Evolutionary conservation across 2,329 filamentous ascomycete species (phyloP).

Genomic region (Helotiales sp.): DNA sequence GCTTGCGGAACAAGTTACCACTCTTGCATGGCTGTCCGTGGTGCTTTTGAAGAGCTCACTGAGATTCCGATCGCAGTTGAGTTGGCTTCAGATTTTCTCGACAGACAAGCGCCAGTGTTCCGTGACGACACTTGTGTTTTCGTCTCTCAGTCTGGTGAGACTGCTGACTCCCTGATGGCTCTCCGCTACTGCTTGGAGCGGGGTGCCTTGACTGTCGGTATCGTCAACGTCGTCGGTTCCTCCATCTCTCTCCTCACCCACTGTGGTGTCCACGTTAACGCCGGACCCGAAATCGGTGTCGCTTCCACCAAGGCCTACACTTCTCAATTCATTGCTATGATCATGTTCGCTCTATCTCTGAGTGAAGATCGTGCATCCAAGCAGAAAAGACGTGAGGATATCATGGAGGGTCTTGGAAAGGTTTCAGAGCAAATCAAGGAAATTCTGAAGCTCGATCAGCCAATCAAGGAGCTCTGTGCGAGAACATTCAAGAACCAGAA

Average conservation of each 20-base stretch:
- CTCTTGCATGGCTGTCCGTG: slow-evolving; percentile 99
- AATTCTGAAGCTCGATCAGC: slow-evolving; percentile 87
- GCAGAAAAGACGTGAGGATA: slow-evolving; percentile 87
- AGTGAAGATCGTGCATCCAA: slow-evolving; percentile 97
- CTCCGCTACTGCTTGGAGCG: slow-evolving; percentile 98
- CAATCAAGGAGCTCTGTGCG: slow-evolving; percentile 92
- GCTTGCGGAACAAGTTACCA: slow-evolving; percentile 98
- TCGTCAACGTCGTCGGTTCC: slow-evolving; percentile 98
- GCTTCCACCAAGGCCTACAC: slow-evolving; percentile 99
- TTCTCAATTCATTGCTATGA: slow-evolving; percentile 98
- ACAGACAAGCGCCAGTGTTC: slow-evolving; percentile 96
- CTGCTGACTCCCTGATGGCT: slow-evolving; percentile 95
- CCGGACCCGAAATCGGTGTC: slow-evolving; percentile 97
- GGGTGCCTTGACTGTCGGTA: slow-evolving; percentile 94
- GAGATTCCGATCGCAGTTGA: slow-evolving; percentile 98
- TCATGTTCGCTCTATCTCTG: slow-evolving; percentile 97
- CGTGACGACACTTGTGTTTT: slow-evolving; percentile 99
- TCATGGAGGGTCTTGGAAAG: slow-evolving; percentile 89
- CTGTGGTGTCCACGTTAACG: slow-evolving; percentile 99
- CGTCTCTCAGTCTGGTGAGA: slow-evolving; percentile 98
- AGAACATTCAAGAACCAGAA: slow-evolving; percentile 97
- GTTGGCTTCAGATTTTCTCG: slow-evolving; percentile 96
- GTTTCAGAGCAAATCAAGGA: slow-evolving; percentile 91
- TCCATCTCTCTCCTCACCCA: slow-evolving; percentile 98
- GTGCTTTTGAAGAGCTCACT: slow-evolving; percentile 95